Conservation (phyloP, 495 filamentous ascomycete species). For the Penicillium angulare region DNA sequence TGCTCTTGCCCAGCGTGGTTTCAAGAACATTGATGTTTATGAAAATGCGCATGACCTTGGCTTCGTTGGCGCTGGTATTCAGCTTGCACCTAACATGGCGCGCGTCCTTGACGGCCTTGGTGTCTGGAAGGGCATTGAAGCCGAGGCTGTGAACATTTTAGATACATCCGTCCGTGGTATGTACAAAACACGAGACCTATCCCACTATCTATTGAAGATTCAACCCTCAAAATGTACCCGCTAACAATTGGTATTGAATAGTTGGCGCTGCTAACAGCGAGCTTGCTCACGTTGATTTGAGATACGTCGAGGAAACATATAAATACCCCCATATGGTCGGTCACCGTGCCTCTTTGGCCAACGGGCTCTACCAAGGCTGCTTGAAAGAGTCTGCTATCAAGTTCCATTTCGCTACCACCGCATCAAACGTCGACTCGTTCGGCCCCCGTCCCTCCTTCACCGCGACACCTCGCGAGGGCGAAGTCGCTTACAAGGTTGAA, state of each 20-base stretch:
- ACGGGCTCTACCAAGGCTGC: slow-evolving; percentile 65
- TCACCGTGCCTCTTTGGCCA: slow-evolving; percentile 72
- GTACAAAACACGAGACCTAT: too few relatives aligned
- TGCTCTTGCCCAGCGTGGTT: slow-evolving; percentile 70
- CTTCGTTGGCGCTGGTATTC: slow-evolving; percentile 81
- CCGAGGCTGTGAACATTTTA: slow-evolving; percentile 56
- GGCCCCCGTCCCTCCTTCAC: slow-evolving; percentile 54
- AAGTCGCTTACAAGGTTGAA: slow-evolving; percentile 49
- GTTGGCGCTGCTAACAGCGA: slow-evolving; percentile 66
- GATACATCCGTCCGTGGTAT: slow-evolving; percentile 54
- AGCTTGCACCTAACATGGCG: slow-evolving; percentile 78
- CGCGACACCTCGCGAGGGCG: slow-evolving; percentile 54
- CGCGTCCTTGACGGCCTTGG: slow-evolving; percentile 69
- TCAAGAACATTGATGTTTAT: slow-evolving; percentile 69
- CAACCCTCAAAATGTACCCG: too few relatives aligned
- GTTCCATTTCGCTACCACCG: slow-evolving; percentile 64
- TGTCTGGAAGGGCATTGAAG: slow-evolving; percentile 65
- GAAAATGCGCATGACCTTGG: slow-evolving; percentile 72
- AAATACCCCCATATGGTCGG: slow-evolving; percentile 75
- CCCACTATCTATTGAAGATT: too few relatives aligned
- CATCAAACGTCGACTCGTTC: slow-evolving; percentile 54
- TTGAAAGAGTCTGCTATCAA: slow-evolving; percentile 59
- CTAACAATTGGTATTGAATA: slow-evolving; percentile 16
- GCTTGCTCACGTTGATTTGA: slow-evolving; percentile 67
- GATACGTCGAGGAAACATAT: slow-evolving; percentile 65